phyloP scores from a whole-genome alignment of 73 alveolate genomes.

The Paramecium octaurelia region DNA sequence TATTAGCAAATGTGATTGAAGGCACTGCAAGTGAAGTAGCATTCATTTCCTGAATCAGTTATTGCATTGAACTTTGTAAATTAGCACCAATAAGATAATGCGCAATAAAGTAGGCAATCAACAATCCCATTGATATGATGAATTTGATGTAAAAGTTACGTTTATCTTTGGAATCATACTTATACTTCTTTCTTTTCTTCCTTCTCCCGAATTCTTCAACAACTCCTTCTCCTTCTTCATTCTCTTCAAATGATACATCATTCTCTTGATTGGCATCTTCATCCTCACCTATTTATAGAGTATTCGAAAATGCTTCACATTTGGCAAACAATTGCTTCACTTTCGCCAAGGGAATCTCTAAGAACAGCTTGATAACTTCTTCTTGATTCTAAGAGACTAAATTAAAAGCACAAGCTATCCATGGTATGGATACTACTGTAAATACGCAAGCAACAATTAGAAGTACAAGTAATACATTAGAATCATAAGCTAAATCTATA shows the following conservation, averaged over 20 bases:
- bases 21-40: slow-evolving; percentile 45
- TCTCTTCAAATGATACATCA: slow-evolving; percentile 35
- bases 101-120: slow-evolving; percentile 50
- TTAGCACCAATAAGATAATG: slow-evolving; percentile 47
- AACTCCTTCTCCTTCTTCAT: slow-evolving; percentile 51
- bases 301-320: slow-evolving; percentile 60
- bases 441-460: slow-evolving; percentile 51
- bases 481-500: neutral
- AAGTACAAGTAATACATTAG: neutral
- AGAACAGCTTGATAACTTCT: slow-evolving; percentile 40
- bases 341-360: slow-evolving; percentile 54
- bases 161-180: slow-evolving; percentile 53
- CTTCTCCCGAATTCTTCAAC: slow-evolving; percentile 63
- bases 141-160: slow-evolving; percentile 54
- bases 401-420: slow-evolving; percentile 52
- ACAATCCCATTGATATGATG: slow-evolving; percentile 1
- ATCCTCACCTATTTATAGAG: slow-evolving; percentile 59
- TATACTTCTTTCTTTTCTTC: slow-evolving; percentile 57
- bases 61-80: neutral
- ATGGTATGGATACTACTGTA: slow-evolving; percentile 10
- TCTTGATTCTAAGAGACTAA: slow-evolving; percentile 52
- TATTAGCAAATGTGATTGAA: slow-evolving; percentile 49
- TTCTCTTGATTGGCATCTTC: slow-evolving; percentile 48
- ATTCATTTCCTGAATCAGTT: slow-evolving; percentile 44
- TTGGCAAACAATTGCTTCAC: slow-evolving; percentile 51